phyloP scores from a whole-genome alignment of 345 rosid species.

The Microthlaspi erraticum region DNA sequence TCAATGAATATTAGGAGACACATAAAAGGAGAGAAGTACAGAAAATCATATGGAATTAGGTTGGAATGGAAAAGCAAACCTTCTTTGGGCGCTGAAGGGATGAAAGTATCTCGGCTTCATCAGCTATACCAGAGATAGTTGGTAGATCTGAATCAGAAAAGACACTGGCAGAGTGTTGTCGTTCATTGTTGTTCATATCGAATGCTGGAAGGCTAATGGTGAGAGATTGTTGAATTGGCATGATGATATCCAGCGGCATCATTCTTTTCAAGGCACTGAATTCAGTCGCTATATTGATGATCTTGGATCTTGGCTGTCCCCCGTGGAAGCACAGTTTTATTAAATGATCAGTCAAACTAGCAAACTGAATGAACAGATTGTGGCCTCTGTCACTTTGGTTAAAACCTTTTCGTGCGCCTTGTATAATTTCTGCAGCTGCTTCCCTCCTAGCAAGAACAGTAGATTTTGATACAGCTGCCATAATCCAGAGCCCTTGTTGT shows the following conservation, averaged over 20 bases:
- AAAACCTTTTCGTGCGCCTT: constrained; percentile 82
- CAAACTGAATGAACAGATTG: constrained; percentile 86
- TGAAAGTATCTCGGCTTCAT: constrained; percentile 97
- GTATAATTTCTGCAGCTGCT: constrained; percentile 94
- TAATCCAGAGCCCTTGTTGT: constrained; percentile 92
- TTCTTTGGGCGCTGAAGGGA: constrained; percentile 96
- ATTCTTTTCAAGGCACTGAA: constrained; percentile 96
- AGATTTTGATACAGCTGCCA: constrained; percentile 98
- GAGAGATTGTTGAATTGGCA: constrained; percentile 96
- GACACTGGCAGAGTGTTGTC: constrained; percentile 61
- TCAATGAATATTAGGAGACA: constrained; percentile 19
- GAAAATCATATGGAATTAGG: constrained; percentile 3
- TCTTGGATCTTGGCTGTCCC: constrained; percentile 77
- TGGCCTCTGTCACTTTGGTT: constrained; percentile 69
- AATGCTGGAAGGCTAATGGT: constrained; percentile 77
- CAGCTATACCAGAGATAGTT: constrained; percentile 83
- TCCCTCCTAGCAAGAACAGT: constrained; percentile 90
- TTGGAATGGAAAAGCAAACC: constrained; percentile 46
- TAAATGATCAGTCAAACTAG: constrained; percentile 86
- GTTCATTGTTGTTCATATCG: constrained; percentile 53
- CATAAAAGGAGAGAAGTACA: constrained; percentile 19
- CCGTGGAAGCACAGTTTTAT: constrained; percentile 89
- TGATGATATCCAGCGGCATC: constrained; percentile 91
- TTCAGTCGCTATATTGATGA: constrained; percentile 88
- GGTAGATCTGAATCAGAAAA: constrained; percentile 85